Evolutionary conservation across 129 eudicot species (phyloP).

Genomic region (Chrysanthemum seticuspe): DNA sequence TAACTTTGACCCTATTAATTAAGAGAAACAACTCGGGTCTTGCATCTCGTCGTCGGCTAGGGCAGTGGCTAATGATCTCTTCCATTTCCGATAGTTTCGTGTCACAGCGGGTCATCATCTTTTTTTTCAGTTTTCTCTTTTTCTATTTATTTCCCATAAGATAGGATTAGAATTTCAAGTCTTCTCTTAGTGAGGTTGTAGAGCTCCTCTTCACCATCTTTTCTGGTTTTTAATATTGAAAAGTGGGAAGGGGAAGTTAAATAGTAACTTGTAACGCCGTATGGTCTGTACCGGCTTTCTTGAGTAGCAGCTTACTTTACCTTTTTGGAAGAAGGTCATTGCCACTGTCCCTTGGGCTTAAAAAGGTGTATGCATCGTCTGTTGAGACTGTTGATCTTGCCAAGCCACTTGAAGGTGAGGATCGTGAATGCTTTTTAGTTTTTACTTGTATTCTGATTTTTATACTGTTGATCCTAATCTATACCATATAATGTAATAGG

Average conservation of each 20-base stretch:
- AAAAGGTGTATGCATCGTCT: constrained; percentile 4
- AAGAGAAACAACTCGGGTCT: constrained; percentile 7
- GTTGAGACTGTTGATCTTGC: constrained; percentile 34
- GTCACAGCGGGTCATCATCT: constrained; percentile 11
- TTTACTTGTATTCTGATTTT: not conserved
- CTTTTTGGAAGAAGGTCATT: constrained; percentile 24
- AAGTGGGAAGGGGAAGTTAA: constrained; percentile 35
- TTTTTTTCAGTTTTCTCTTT: constrained; percentile 12
- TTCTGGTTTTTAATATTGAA: constrained; percentile 43
- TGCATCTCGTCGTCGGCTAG: constrained; percentile 13
- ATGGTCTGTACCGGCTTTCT: constrained; percentile 25
- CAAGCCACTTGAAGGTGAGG: constrained; percentile 58
- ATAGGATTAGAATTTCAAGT: constrained; percentile 23
- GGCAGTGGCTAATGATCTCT: constrained; percentile 33
- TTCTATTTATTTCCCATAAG: constrained; percentile 28
- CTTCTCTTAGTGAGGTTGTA: constrained; percentile 24
- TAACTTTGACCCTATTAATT: constrained; percentile 11
- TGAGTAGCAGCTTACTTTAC: constrained; percentile 24
- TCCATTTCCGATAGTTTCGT: constrained; percentile 23
- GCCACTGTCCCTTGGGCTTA: constrained; percentile 29
- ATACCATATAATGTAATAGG: not conserved
- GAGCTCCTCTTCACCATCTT: constrained; percentile 38
- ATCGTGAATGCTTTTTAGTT: not conserved
- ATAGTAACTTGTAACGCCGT: constrained; percentile 23
- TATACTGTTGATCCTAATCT: not conserved